A percentile compares a stretch with the other conserved stretches of the same genome.
phyloP scores from a whole-genome alignment of 805 yeast species.

The Isabelozyma heimii region DNA sequence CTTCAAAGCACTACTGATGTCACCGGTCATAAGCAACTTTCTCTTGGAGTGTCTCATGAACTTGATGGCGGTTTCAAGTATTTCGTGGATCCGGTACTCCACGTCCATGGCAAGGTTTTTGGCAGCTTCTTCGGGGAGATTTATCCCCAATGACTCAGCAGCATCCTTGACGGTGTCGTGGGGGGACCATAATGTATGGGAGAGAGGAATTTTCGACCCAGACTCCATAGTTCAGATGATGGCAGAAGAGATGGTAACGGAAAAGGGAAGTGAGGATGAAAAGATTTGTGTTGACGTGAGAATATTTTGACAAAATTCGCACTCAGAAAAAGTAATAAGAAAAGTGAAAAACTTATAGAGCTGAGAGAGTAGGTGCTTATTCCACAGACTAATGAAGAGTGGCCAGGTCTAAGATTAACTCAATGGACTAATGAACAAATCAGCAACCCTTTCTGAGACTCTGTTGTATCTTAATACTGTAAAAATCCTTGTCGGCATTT shows the following conservation, averaged over 20 bases:
- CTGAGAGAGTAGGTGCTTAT: too few relatives aligned
- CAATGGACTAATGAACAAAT: too few relatives aligned
- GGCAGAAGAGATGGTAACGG: background rate
- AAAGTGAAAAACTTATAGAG: background rate
- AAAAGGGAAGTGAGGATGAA: background rate
- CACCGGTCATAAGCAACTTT: constrained; percentile 74
- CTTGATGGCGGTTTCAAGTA: constrained; percentile 91
- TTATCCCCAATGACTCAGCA: constrained; percentile 86
- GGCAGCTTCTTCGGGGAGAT: constrained; percentile 86
- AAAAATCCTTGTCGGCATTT: too few relatives aligned
- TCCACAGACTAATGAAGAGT: too few relatives aligned
- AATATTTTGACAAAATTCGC: background rate
- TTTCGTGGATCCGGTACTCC: constrained; percentile 95
- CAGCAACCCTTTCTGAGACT: too few relatives aligned
- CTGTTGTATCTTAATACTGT: too few relatives aligned
- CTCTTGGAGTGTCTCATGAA: constrained; percentile 94
- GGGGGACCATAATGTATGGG: constrained; percentile 96
- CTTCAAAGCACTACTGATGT: constrained; percentile 75
- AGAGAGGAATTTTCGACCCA: constrained; percentile 52
- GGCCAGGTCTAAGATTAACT: too few relatives aligned
- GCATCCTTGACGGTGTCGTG: constrained; percentile 95
- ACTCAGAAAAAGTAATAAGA: background rate
- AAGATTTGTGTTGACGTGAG: background rate
- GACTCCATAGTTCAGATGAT: constrained; percentile 26
- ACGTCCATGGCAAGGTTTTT: constrained; percentile 97